These are phyloP conservation scores for Fusarium newnesense DNA, from an alignment of 2,329 filamentous ascomycete species.

Conservation along the genomic window DNA sequence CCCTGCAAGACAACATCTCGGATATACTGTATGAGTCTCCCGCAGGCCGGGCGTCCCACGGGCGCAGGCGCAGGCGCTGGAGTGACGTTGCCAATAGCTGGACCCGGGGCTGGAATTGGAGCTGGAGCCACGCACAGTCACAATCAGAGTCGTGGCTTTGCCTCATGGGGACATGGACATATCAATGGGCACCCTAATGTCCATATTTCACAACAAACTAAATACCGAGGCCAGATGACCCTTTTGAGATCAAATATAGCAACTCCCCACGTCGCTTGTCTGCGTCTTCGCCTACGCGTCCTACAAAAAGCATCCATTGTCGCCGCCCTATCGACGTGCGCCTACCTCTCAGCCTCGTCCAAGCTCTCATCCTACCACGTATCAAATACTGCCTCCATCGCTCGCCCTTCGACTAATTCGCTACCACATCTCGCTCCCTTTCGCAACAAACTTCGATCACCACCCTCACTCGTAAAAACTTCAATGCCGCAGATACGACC, in stretches of 20 bases:
- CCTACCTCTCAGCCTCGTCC: slow-evolving; percentile 39
- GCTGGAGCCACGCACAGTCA: slow-evolving; percentile 20
- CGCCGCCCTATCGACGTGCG: slow-evolving; percentile 41
- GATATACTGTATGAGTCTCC: slow-evolving; percentile 47
- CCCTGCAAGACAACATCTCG: slow-evolving; percentile 30
- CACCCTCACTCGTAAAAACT: slow-evolving; percentile 44
- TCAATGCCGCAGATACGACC: slow-evolving; percentile 48
- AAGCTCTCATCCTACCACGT: slow-evolving; percentile 29
- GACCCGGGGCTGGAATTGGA: background rate
- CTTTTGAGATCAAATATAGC: slow-evolving; percentile 36
- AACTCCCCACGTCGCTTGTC: slow-evolving; percentile 33
- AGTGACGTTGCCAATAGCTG: slow-evolving; percentile 44
- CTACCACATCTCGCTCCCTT: slow-evolving; percentile 39
- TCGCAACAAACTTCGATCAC: slow-evolving; percentile 34
- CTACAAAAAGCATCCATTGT: slow-evolving; percentile 38
- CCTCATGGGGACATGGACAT: slow-evolving; percentile 33
- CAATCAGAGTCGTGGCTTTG: slow-evolving; percentile 27
- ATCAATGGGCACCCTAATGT: slow-evolving; percentile 29
- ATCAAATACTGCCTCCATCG: slow-evolving; percentile 29
- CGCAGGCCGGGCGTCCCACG: slow-evolving; percentile 46
- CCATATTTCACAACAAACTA: slow-evolving; percentile 32
- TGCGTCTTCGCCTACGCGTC: slow-evolving; percentile 38
- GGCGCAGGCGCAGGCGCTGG: slow-evolving; percentile 40
- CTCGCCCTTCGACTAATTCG: slow-evolving; percentile 28
- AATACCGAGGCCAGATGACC: slow-evolving; percentile 39